Evolutionary conservation across 2,329 filamentous ascomycete species (phyloP).

Genomic region (Penicillium sp.): DNA sequence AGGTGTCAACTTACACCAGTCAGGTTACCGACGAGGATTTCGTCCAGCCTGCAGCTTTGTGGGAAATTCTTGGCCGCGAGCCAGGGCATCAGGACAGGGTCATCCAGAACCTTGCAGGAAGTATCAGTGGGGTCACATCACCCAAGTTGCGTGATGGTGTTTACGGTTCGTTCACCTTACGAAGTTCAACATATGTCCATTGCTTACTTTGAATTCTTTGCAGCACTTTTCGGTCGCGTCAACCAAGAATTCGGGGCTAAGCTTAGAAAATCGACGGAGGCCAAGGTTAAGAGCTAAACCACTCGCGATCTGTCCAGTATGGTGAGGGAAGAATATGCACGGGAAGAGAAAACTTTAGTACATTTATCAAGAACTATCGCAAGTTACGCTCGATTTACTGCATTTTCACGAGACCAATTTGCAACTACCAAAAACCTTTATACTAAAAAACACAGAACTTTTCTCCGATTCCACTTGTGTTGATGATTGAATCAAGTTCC

Average conservation of each 20-base stretch:
- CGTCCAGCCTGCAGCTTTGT: slow-evolving; percentile 32
- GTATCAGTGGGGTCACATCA: slow-evolving; percentile 23
- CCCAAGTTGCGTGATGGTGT: slow-evolving; percentile 26
- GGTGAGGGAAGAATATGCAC: background rate
- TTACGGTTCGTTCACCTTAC: slow-evolving; percentile 28
- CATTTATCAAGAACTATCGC: background rate
- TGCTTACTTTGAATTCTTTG: background rate
- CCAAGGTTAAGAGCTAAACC: background rate
- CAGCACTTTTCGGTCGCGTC: slow-evolving; percentile 25
- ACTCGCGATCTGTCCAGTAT: background rate
- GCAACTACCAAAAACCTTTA: background rate
- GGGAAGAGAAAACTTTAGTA: background rate
- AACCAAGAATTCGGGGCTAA: slow-evolving; percentile 10
- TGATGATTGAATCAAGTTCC: too few relatives aligned
- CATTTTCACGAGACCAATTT: background rate
- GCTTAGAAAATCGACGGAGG: background rate
- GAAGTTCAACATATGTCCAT: background rate
- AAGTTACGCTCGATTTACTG: background rate
- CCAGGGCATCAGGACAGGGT: slow-evolving; percentile 36
- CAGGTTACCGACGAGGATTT: slow-evolving; percentile 31
- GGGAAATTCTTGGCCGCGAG: slow-evolving; percentile 34
- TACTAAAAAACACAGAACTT: too few relatives aligned
- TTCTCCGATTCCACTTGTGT: too few relatives aligned
- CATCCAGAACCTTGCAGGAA: slow-evolving; percentile 30
- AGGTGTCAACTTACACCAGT: slow-evolving; percentile 23